These are phyloP conservation scores for Coniochaeta sp. DNA, from an alignment of 2,329 filamentous ascomycete genomes.

Conservation along the genomic window DNA sequence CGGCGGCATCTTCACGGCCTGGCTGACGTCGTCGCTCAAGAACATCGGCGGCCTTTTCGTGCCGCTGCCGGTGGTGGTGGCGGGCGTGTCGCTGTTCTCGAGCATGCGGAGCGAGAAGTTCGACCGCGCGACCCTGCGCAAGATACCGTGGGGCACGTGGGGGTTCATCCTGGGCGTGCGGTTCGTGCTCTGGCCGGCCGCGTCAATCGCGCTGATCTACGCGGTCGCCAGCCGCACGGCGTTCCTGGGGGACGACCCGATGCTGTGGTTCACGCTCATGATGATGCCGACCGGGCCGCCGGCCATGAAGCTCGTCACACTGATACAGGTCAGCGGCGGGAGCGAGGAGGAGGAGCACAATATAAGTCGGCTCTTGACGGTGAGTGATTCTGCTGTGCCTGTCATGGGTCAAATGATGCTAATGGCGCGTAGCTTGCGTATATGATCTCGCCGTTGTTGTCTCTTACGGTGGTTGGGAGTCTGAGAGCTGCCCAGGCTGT, in stretches of 20 bases:
- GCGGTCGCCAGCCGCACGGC: constrained; percentile 42
- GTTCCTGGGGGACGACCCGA: constrained; percentile 47
- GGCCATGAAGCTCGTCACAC: constrained; percentile 38
- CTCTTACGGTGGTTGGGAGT: constrained; percentile 27
- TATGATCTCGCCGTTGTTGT: constrained; percentile 27
- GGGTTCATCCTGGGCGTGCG: constrained; percentile 45
- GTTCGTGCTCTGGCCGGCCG: constrained; percentile 53
- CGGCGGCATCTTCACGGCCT: constrained; percentile 59
- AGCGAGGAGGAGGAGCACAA: constrained; percentile 30
- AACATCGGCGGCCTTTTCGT: constrained; percentile 60
- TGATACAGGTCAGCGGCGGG: constrained; percentile 34
- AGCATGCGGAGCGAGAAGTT: constrained; percentile 36
- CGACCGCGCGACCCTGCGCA: constrained; percentile 14
- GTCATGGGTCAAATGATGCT: neutral
- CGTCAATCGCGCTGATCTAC: constrained; percentile 49
- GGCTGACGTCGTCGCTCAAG: constrained; percentile 54
- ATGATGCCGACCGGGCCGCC: constrained; percentile 39
- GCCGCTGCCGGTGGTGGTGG: constrained; percentile 56
- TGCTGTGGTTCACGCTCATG: constrained; percentile 56
- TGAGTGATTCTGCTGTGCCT: constrained; percentile 15
- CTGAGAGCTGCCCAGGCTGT: constrained; percentile 22
- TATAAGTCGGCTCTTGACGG: constrained; percentile 35
- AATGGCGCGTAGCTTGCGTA: constrained; percentile 22
- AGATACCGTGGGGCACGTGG: constrained; percentile 41
- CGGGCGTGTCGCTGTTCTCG: constrained; percentile 57